These are phyloP conservation scores for Yamadazyma atlantica DNA, from an alignment of 1,139 yeast species.

Conservation along the genomic window DNA sequence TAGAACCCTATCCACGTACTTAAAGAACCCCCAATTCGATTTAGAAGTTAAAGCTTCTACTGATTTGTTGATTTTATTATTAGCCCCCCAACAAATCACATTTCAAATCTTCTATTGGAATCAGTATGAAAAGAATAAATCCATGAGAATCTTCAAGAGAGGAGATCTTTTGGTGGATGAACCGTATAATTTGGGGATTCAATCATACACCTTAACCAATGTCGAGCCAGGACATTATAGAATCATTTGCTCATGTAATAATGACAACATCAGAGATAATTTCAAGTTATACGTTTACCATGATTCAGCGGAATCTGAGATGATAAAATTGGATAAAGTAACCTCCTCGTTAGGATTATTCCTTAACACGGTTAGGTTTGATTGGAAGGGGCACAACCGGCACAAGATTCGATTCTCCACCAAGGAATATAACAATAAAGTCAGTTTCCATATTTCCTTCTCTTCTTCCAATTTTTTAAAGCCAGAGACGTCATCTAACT, in stretches of 20 bases:
- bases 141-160: constrained; percentile 28
- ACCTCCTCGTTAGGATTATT: constrained; percentile 39
- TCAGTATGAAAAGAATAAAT: constrained; percentile 13
- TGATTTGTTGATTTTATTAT: constrained; percentile 24
- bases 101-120: constrained; percentile 45
- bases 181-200: constrained; percentile 24
- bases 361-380: constrained; percentile 18
- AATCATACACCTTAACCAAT: constrained; percentile 19
- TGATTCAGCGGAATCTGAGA: not conserved
- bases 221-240: constrained; percentile 39
- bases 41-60: constrained; percentile 20
- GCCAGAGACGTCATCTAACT: constrained; percentile 24
- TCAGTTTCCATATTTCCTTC: constrained; percentile 29
- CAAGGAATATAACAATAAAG: constrained; percentile 19
- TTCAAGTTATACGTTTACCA: constrained; percentile 15
- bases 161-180: constrained; percentile 28
- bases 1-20: constrained; percentile 49
- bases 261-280: constrained; percentile 10
- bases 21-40: constrained; percentile 64
- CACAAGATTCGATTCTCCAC: constrained; percentile 29
- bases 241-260: constrained; percentile 33
- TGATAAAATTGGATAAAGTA: constrained; percentile 17
- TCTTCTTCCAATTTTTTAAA: constrained; percentile 15
- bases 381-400: constrained; percentile 43
- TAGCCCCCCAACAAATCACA: constrained; percentile 25